Percentiles rank a stretch among this genome's conserved stretches.
Evolutionary conservation across 805 yeast species (phyloP).

Genomic region (Cephaloascus albidus): DNA sequence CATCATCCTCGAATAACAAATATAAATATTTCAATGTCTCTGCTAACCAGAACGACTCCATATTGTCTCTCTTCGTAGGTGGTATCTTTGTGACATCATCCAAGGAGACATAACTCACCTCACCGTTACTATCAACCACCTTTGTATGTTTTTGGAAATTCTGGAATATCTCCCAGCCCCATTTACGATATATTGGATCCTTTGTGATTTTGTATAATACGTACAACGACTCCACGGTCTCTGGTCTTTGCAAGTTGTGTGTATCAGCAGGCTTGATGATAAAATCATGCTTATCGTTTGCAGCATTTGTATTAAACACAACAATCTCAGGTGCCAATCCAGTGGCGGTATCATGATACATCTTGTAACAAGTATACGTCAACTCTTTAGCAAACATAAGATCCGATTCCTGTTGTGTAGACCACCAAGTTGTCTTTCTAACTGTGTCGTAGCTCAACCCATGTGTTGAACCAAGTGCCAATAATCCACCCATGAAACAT

Average conservation of each 20-base stretch:
- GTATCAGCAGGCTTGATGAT: constrained; percentile 59
- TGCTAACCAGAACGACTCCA: constrained; percentile 91
- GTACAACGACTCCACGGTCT: constrained; percentile 84
- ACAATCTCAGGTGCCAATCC: constrained; percentile 89
- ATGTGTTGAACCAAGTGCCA: constrained; percentile 83
- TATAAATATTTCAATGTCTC: constrained; percentile 86
- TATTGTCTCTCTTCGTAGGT: constrained; percentile 55
- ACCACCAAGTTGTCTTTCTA: constrained; percentile 47
- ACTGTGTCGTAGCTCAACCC: constrained; percentile 56
- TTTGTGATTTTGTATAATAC: constrained; percentile 72
- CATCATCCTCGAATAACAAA: constrained; percentile 58
- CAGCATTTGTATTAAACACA: constrained; percentile 57
- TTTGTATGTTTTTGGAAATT: constrained; percentile 54
- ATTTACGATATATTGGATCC: constrained; percentile 71
- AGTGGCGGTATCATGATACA: constrained; percentile 65
- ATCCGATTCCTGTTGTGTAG: constrained; percentile 47
- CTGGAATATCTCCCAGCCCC: constrained; percentile 84
- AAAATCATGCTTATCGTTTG: constrained; percentile 42
- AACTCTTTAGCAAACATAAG: constrained; percentile 64
- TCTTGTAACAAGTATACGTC: constrained; percentile 72
- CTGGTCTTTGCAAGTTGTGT: constrained; percentile 89
- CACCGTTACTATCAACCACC: constrained; percentile 30
- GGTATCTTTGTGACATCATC: constrained; percentile 52
- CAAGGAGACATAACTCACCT: constrained; percentile 49
- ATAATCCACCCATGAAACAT: constrained; percentile 83